These are phyloP conservation scores for Setaria viridis DNA, from an alignment of 202 grass and related monocot genomes.

Conservation along the genomic window DNA sequence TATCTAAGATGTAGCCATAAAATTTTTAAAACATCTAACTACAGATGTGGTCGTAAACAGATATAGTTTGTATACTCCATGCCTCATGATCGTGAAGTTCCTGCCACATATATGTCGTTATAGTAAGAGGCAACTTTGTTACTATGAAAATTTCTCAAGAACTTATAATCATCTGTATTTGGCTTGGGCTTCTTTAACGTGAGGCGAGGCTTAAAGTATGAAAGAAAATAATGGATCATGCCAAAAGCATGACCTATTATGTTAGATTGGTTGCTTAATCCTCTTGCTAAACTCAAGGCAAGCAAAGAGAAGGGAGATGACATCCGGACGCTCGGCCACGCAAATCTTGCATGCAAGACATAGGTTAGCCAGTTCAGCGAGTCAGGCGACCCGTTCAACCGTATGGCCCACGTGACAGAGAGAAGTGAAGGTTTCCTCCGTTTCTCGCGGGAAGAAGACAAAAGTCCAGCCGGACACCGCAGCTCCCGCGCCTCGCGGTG, in stretches of 20 bases:
- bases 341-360: conserved; percentile 27
- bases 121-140: too few relatives aligned
- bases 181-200: too few relatives aligned
- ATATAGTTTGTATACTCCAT: too few relatives aligned
- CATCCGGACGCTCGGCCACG: not conserved
- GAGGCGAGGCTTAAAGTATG: not conserved
- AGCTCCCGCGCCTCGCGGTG: not conserved
- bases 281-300: not conserved
- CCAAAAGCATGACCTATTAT: not conserved
- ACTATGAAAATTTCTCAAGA: too few relatives aligned
- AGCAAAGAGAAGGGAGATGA: not conserved
- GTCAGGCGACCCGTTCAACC: conserved; percentile 15
- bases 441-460: conserved; percentile 30
- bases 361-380: not conserved
- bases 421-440: not conserved
- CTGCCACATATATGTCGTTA: too few relatives aligned
- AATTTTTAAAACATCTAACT: too few relatives aligned
- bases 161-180: too few relatives aligned
- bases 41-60: too few relatives aligned
- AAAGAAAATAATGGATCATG: not conserved
- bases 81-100: too few relatives aligned
- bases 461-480: conserved; percentile 8
- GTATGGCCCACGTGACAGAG: conserved; percentile 36
- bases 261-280: conserved; percentile 12
- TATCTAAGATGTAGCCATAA: too few relatives aligned